A percentile compares a stretch with the other conserved stretches of the same genome.
Evolutionary conservation across 208 protist species (phyloP).

Genomic region (Porcisia deanei): DNA sequence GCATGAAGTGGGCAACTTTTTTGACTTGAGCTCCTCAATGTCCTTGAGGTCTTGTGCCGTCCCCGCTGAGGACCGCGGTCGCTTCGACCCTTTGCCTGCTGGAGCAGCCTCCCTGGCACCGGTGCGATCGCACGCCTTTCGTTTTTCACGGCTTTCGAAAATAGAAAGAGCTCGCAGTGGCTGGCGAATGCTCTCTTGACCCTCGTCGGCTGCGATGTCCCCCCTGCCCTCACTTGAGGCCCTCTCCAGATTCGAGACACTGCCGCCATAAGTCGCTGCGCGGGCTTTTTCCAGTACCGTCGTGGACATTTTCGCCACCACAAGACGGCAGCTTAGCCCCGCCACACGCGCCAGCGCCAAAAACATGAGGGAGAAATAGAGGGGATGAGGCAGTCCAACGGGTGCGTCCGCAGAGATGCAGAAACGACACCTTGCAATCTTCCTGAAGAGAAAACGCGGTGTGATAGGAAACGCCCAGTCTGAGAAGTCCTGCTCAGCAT

Average conservation of each 20-base stretch:
- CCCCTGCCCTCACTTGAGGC: not conserved
- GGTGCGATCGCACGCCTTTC: conserved; percentile 5
- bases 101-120: not conserved
- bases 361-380: conserved; percentile 61
- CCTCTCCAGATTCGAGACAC: not conserved
- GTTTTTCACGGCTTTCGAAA: conserved; percentile 31
- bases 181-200: conserved; percentile 4
- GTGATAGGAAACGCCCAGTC: conserved; percentile 35
- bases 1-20: conserved; percentile 70
- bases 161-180: conserved; percentile 36
- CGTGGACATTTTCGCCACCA: conserved; percentile 38
- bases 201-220: conserved; percentile 9
- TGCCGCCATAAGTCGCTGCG: not conserved
- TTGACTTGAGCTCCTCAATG: conserved; percentile 33
- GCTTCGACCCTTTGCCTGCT: conserved; percentile 9
- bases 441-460: conserved; percentile 20
- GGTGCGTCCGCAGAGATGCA: conserved; percentile 6
- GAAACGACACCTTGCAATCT: conserved; percentile 16
- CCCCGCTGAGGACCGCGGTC: conserved; percentile 12
- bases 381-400: conserved; percentile 37
- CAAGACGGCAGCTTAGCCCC: conserved; percentile 48
- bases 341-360: conserved; percentile 49
- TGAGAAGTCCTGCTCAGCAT: conserved; percentile 30
- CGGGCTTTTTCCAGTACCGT: conserved; percentile 15
- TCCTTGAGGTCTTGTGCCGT: conserved; percentile 5